A percentile compares a stretch with the other conserved stretches of the same genome.
phyloP scores from a whole-genome alignment of 768 basidiomycete genomes.

The Amanita subjunquillea region DNA sequence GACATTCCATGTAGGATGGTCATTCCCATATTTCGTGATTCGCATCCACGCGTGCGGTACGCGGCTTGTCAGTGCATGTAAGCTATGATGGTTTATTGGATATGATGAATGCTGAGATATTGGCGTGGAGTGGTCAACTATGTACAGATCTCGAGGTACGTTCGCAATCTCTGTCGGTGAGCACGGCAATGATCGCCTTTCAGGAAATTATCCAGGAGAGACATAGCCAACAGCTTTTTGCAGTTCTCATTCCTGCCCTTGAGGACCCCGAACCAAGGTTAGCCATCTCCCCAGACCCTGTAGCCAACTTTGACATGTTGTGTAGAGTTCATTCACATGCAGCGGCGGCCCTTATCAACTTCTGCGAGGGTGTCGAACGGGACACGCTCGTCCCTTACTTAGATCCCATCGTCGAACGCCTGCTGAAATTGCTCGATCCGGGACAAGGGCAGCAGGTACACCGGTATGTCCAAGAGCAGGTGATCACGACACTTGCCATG shows the following conservation, averaged over 20 bases:
- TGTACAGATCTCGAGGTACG: constrained; percentile 81
- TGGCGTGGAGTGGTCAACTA: constrained; percentile 58
- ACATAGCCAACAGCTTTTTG: constrained; percentile 60
- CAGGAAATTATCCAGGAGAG: constrained; percentile 69
- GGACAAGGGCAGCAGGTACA: constrained; percentile 25
- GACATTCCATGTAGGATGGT: constrained; percentile 41
- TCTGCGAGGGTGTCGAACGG: constrained; percentile 78
- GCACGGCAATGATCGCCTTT: background rate
- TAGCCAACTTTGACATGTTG: background rate
- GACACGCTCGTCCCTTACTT: constrained; percentile 69
- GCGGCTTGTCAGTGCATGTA: constrained; percentile 89
- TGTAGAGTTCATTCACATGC: constrained; percentile 78
- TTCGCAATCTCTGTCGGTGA: background rate
- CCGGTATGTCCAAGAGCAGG: constrained; percentile 81
- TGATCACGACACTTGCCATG: constrained; percentile 82
- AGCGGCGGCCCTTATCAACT: constrained; percentile 82
- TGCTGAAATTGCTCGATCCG: constrained; percentile 58
- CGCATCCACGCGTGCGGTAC: constrained; percentile 64
- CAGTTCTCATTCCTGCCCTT: constrained; percentile 60
- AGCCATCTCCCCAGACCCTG: constrained; percentile 8
- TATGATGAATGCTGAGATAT: background rate
- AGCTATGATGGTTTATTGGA: constrained; percentile 10
- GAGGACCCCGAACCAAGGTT: constrained; percentile 69
- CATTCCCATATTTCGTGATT: constrained; percentile 66
- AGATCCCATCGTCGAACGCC: constrained; percentile 66